These are phyloP conservation scores for Spencermartinsiella ligniputridi DNA, from an alignment of 1,139 yeast genomes.

Conservation along the genomic window DNA sequence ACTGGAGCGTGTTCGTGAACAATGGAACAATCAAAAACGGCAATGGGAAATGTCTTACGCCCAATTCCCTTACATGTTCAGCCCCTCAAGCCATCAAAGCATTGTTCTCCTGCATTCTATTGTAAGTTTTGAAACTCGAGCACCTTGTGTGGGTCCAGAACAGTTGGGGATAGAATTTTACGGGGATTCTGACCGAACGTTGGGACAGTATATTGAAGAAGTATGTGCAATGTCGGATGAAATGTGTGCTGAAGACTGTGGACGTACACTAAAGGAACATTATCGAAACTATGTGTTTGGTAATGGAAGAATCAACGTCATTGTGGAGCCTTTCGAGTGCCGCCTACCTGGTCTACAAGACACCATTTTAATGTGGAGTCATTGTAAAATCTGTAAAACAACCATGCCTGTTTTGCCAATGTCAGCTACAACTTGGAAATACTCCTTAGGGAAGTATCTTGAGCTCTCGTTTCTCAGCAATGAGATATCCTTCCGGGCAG, in stretches of 20 bases:
- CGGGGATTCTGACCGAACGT: constrained; percentile 83
- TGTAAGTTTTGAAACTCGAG: constrained; percentile 77
- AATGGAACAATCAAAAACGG: constrained; percentile 35
- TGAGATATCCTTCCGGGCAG: constrained; percentile 41
- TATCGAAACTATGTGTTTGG: constrained; percentile 89
- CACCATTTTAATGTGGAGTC: constrained; percentile 87
- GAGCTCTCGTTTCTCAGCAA: constrained; percentile 81
- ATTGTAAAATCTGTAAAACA: constrained; percentile 72
- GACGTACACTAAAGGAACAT: constrained; percentile 65
- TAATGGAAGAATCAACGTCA: constrained; percentile 71
- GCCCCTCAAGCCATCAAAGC: constrained; percentile 71
- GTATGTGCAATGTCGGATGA: constrained; percentile 63
- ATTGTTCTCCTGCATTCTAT: constrained; percentile 75
- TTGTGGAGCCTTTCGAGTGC: constrained; percentile 58
- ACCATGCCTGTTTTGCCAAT: constrained; percentile 79
- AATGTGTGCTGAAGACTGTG: constrained; percentile 79
- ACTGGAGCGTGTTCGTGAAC: constrained; percentile 24
- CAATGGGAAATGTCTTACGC: constrained; percentile 63
- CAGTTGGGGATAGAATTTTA: constrained; percentile 78
- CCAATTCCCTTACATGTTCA: constrained; percentile 48
- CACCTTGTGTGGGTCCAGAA: constrained; percentile 92
- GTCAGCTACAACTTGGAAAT: constrained; percentile 85
- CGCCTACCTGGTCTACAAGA: constrained; percentile 58
- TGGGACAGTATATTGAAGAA: constrained; percentile 86
- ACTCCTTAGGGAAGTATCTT: constrained; percentile 87